Conservation (phyloP, 2,329 filamentous ascomycete genomes). For the Alternaria triticimaculans region DNA sequence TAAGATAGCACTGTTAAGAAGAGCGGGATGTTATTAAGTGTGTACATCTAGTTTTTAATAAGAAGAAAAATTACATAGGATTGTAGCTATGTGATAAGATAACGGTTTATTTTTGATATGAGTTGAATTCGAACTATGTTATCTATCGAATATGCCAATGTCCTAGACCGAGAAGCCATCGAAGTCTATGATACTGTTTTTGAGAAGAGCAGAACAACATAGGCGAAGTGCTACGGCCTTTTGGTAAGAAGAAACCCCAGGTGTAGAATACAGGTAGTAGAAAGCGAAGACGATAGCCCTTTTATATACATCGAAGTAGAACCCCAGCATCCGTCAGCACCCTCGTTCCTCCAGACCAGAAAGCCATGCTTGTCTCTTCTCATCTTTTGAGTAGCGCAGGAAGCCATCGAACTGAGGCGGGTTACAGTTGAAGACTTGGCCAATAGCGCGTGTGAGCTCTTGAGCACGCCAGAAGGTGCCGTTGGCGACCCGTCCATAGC, state of each 20-base stretch:
- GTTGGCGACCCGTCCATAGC: constrained; percentile 66
- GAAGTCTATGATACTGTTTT: rapidly evolving
- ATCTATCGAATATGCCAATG: neutral
- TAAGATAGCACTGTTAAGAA: no score
- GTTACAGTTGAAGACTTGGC: constrained; percentile 37
- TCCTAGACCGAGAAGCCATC: neutral
- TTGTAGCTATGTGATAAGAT: neutral
- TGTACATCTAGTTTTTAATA: rapidly evolving
- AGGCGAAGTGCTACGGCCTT: no score
- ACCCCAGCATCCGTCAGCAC: neutral
- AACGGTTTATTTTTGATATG: neutral
- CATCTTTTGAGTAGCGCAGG: neutral
- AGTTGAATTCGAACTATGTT: neutral
- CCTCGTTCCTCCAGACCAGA: neutral
- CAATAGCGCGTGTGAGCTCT: constrained; percentile 43
- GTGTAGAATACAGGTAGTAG: no score
- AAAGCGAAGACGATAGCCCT: neutral
- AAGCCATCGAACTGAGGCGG: constrained; percentile 19
- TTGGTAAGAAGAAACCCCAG: no score
- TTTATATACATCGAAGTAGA: neutral
- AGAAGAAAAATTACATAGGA: neutral
- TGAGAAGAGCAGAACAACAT: neutral
- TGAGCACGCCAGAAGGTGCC: constrained; percentile 78
- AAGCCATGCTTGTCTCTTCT: rapidly evolving
- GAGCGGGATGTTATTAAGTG: neutral